Base-by-base conservation (phyloP, 495 filamentous ascomycete genomes). In the Glarea lozoyensis region DNA sequence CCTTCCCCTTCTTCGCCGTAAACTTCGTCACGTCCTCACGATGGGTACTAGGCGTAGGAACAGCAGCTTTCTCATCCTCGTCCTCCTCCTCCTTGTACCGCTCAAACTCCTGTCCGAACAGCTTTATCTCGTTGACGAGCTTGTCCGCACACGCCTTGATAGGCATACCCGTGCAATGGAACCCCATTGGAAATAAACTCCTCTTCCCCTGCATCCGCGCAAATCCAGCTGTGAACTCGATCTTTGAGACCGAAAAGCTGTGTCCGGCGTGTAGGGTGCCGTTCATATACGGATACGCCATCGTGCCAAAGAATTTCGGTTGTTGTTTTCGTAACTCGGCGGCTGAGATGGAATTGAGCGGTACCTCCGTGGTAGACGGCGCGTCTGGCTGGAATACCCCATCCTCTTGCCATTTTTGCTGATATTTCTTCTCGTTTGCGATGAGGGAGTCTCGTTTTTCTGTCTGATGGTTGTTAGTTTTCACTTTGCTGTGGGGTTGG, bases 131-230 rank as follows among this genome's bases (percentile, higher is more conserved):
- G 41, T 90, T 81, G 35, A 72, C 70, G 25, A 98, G 78, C 66
- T 96, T 97, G 65, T 98, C 92, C 19, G 92, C 90, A 57, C 85
- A 94, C 3, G 92, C 88, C 62, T 95, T 96, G 67, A 98, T 97
- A 3, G 92, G 88, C 79, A 98, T 90, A 58, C 92, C 92, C 0
- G 93, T 96, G 65, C 87, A 93, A 67, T 98, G 92, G 65, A 84
- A 97, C 11, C 92, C 93, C 37, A 86, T 77, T 40, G 92, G 92
- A 62, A 90, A 96, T 33, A 97, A 69, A 45, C 78, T 71, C 34
- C 82, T 70, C 67, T 86, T 86, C 48, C 92, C 92, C 61, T 92
- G 76, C 88, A 96, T 93, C 27, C 90, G 69, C 29, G 82, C 79
- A 49, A 81, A 84, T 25, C 89, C 86, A 29, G 80, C 75, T 49